Evolutionary conservation across 495 filamentous ascomycete species (phyloP).

Genomic region (Glarea lozoyensis): DNA sequence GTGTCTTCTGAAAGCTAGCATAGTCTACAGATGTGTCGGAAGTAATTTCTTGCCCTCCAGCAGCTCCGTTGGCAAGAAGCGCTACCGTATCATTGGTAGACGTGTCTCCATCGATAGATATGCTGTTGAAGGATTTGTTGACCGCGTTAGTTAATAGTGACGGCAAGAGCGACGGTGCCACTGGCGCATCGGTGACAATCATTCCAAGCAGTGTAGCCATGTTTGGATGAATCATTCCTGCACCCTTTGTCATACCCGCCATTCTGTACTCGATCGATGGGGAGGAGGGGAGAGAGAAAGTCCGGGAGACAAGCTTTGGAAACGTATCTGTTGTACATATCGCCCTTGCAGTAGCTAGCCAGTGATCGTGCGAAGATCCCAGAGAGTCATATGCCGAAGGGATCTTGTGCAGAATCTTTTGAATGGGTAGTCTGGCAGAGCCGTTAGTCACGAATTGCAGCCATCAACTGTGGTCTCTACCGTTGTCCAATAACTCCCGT

Average conservation of each 20-base stretch:
- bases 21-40: slow-evolving; percentile 52
- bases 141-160: slow-evolving; percentile 65
- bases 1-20: slow-evolving; percentile 51
- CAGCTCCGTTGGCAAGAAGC: slow-evolving; percentile 88
- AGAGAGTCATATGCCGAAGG: slow-evolving; percentile 63
- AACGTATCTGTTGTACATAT: slow-evolving; percentile 99
- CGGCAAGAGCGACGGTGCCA: slow-evolving; percentile 59
- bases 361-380: slow-evolving; percentile 69
- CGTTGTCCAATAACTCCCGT: slow-evolving; percentile 97
- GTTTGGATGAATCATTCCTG: slow-evolving; percentile 99
- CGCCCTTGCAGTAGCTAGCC: slow-evolving; percentile 77
- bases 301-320: slow-evolving; percentile 83
- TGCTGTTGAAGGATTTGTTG: slow-evolving; percentile 88
- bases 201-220: slow-evolving; percentile 96
- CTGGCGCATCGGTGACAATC: slow-evolving; percentile 85
- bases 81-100: slow-evolving; percentile 96
- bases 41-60: slow-evolving; percentile 59
- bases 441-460: background rate
- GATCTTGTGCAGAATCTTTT: slow-evolving; percentile 78
- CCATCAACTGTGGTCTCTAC: slow-evolving; percentile 27
- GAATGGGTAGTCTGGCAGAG: slow-evolving; percentile 62
- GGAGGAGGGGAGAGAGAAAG: slow-evolving; percentile 79
- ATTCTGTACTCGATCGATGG: slow-evolving; percentile 68
- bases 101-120: slow-evolving; percentile 94
- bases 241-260: slow-evolving; percentile 95